Percentiles rank a stretch among this genome's conserved stretches.
Evolutionary conservation across 2,329 filamentous ascomycete genomes (phyloP).

Genomic region (Coniochaeta sp.): DNA sequence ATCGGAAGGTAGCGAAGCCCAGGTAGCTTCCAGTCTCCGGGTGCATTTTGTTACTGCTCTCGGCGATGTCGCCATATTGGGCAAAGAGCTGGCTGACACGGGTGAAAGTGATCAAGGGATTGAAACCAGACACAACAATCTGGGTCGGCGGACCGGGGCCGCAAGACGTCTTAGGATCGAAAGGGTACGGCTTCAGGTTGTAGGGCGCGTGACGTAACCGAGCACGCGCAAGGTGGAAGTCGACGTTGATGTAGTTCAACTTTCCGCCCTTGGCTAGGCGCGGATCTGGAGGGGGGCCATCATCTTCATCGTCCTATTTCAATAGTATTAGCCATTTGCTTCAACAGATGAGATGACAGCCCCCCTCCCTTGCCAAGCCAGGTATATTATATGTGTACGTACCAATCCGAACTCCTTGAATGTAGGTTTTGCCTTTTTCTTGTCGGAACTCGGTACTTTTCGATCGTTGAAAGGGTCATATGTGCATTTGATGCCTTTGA

Average conservation of each 20-base stretch:
- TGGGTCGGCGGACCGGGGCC: conserved; percentile 86
- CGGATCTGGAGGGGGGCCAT: conserved; percentile 73
- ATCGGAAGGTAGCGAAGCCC: conserved; percentile 87
- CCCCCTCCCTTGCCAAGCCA: conserved; percentile 33
- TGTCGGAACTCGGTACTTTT: conserved; percentile 39
- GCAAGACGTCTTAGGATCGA: conserved; percentile 75
- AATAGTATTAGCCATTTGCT: conserved; percentile 49
- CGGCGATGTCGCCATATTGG: conserved; percentile 78
- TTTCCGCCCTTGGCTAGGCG: conserved; percentile 65
- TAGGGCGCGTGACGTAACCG: conserved; percentile 69
- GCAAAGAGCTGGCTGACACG: conserved; percentile 72
- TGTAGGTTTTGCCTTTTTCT: conserved; percentile 50
- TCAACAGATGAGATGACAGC: conserved; percentile 52
- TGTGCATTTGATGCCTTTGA: conserved; percentile 51
- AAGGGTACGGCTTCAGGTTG: conserved; percentile 71
- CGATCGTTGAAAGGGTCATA: conserved; percentile 46
- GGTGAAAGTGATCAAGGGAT: conserved; percentile 75
- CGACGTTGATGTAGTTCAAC: conserved; percentile 60
- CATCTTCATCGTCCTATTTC: conserved; percentile 60
- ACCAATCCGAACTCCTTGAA: conserved; percentile 60
- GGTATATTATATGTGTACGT: conserved; percentile 44
- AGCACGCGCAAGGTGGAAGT: conserved; percentile 63
- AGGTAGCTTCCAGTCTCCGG: conserved; percentile 90
- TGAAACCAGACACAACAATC: conserved; percentile 92
- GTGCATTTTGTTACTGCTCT: conserved; percentile 90